phyloP scores from a whole-genome alignment of 2,329 filamentous ascomycete species.

The Cercospora berteroae region DNA sequence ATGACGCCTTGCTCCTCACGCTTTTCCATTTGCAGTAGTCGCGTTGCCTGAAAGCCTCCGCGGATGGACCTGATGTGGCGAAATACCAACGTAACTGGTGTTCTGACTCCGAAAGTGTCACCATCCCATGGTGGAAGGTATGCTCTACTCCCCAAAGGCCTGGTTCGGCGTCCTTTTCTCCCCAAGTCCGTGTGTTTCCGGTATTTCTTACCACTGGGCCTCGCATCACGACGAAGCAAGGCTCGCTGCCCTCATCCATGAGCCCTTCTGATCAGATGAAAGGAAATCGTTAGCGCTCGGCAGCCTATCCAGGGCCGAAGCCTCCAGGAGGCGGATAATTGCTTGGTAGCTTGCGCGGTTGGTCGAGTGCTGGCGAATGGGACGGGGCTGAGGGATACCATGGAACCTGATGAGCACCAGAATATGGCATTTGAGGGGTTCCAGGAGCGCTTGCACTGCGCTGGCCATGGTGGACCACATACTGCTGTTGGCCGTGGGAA shows the following conservation, averaged over 20 bases:
- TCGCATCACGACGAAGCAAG: not conserved
- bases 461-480: constrained; percentile 10
- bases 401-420: constrained; percentile 2
- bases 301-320: not conserved
- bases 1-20: not conserved
- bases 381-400: constrained; percentile 13
- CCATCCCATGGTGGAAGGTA: not conserved
- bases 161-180: not conserved
- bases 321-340: constrained; percentile 1
- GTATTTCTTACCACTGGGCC: not conserved
- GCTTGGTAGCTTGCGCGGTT: constrained; percentile 1
- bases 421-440: not conserved
- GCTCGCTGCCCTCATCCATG: not conserved
- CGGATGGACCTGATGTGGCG: not conserved
- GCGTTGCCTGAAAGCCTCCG: not conserved
- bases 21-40: not conserved
- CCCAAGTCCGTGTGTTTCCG: not conserved
- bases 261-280: not conserved
- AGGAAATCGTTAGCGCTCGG: not conserved
- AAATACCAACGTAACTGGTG: not conserved
- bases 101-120: not conserved
- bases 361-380: not conserved
- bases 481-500: constrained; percentile 9
- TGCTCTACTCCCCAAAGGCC: not conserved
- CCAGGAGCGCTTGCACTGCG: constrained; percentile 13